These are phyloP conservation scores for Candida peoriensis DNA, from an alignment of 805 yeast species.

Conservation along the genomic window DNA sequence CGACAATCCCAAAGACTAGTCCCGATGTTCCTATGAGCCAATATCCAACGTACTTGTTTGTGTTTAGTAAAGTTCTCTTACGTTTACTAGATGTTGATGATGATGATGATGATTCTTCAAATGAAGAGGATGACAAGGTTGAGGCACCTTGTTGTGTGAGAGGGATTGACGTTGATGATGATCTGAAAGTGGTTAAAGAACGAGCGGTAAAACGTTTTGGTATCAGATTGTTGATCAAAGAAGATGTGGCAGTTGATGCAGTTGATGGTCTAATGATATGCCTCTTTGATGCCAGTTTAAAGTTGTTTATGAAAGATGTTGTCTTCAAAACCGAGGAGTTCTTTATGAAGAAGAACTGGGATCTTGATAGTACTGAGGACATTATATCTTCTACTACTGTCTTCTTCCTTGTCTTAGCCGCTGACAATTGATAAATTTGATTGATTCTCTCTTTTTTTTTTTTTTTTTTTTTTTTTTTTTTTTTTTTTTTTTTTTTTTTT, in stretches of 20 bases:
- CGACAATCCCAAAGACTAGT: conserved; percentile 89
- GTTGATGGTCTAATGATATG: too few species aligned
- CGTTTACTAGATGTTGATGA: too few species aligned
- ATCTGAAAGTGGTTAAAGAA: conserved; percentile 1
- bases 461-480: conserved; percentile 2
- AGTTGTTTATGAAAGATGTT: conserved; percentile 2
- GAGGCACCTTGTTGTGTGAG: neutral
- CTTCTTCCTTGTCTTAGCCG: neutral
- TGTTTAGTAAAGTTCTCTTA: conserved; percentile 18
- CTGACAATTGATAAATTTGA: neutral
- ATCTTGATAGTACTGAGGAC: conserved; percentile 34
- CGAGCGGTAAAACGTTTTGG: neutral
- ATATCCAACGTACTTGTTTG: conserved; percentile 63
- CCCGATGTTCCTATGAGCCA: conserved; percentile 87
- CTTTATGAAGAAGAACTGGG: conserved; percentile 55
- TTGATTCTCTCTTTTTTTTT: neutral
- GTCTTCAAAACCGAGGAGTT: conserved; percentile 43
- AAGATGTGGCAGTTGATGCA: neutral
- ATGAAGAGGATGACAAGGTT: neutral
- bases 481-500: neutral
- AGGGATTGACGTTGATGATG: neutral
- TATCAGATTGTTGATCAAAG: too few species aligned
- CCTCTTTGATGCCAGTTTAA: conserved; percentile 2
- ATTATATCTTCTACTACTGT: conserved; percentile 1
- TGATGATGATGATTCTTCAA: too few species aligned